phyloP scores from a whole-genome alignment of 805 yeast species.

The Candida anglica region DNA sequence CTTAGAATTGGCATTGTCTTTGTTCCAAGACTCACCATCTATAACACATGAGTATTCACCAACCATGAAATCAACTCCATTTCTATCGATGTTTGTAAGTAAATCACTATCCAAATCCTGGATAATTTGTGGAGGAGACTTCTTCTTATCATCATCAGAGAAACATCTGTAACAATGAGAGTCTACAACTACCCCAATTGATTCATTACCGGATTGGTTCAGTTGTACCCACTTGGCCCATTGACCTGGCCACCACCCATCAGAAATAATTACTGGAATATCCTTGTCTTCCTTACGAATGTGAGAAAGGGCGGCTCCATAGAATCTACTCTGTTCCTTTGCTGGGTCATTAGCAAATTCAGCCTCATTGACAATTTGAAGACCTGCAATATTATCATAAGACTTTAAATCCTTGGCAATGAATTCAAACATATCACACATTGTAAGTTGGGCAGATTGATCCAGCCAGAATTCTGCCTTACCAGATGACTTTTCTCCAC shows the following conservation, averaged over 20 bases:
- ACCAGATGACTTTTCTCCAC: slow-evolving; percentile 55
- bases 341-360: slow-evolving; percentile 53
- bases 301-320: slow-evolving; percentile 56
- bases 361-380: slow-evolving; percentile 86
- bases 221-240: slow-evolving; percentile 66
- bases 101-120: slow-evolving; percentile 49
- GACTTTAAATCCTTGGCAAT: slow-evolving; percentile 55
- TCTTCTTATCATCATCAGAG: slow-evolving; percentile 65
- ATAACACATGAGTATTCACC: slow-evolving; percentile 92
- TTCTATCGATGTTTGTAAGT: slow-evolving; percentile 44
- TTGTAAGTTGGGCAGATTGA: slow-evolving; percentile 35
- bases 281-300: slow-evolving; percentile 53
- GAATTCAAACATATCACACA: slow-evolving; percentile 51
- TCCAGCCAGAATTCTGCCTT: slow-evolving; percentile 64
- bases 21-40: slow-evolving; percentile 72
- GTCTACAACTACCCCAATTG: slow-evolving; percentile 71
- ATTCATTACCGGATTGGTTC: slow-evolving; percentile 24
- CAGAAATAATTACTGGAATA: slow-evolving; percentile 78
- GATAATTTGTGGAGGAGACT: slow-evolving; percentile 62
- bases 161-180: slow-evolving; percentile 85
- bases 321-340: slow-evolving; percentile 53
- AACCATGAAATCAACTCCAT: slow-evolving; percentile 65
- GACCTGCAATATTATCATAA: slow-evolving; percentile 69
- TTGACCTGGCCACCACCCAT: slow-evolving; percentile 88
- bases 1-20: slow-evolving; percentile 31